These are phyloP conservation scores for Ceratocystis colombiana DNA, from an alignment of 2,329 filamentous ascomycete genomes.

Conservation along the genomic window DNA sequence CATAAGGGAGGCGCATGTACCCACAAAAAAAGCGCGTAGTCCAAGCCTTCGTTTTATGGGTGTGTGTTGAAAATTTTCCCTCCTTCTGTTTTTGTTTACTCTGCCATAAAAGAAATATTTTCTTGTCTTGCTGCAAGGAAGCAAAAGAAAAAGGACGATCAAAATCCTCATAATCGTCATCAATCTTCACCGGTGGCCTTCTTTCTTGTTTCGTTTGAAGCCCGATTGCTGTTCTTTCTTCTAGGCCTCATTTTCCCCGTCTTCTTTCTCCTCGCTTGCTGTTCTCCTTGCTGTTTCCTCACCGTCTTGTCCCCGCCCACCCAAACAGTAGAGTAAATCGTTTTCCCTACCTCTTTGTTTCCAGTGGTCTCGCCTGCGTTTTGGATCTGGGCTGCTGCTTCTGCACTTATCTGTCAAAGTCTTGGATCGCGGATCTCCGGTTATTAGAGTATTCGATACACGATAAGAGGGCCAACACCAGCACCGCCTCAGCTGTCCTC, in stretches of 20 bases:
- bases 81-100: not conserved
- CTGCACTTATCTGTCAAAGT: too few relatives aligned
- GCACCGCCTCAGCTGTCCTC: not conserved
- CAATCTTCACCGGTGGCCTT: not conserved
- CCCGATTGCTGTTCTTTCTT: not conserved
- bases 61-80: not conserved
- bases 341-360: too few relatives aligned
- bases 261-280: not conserved
- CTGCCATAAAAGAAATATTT: not conserved
- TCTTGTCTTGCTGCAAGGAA: conserved; percentile 8
- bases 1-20: not conserved
- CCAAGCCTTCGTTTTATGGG: not conserved
- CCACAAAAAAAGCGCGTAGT: not conserved
- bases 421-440: too few relatives aligned
- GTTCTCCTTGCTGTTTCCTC: not conserved
- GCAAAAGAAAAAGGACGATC: conserved; percentile 3
- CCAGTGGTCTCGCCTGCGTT: too few relatives aligned
- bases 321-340: too few relatives aligned
- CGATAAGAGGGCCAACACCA: not conserved
- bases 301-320: too few relatives aligned
- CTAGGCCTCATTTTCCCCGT: not conserved
- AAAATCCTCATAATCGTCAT: not conserved
- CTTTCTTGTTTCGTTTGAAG: not conserved
- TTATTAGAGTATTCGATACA: too few relatives aligned
- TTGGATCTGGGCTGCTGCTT: too few relatives aligned